A percentile compares a stretch with the other conserved stretches of the same genome.
These are phyloP conservation scores for Royoungia palumana DNA, from an alignment of 768 basidiomycete species.

Conservation along the genomic window DNA sequence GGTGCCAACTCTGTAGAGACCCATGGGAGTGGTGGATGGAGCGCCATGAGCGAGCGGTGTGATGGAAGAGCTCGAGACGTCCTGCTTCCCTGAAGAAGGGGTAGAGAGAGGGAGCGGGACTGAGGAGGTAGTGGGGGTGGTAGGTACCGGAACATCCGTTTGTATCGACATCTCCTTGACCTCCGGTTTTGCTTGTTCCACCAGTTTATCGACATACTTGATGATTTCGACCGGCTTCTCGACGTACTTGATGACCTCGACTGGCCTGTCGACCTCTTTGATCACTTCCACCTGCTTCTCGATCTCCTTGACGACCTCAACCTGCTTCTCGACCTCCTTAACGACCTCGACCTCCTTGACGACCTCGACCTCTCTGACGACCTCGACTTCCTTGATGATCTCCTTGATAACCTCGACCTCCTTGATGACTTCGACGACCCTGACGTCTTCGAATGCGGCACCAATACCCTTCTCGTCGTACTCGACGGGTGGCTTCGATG, in stretches of 20 bases:
- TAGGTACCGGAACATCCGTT: constrained; percentile 54
- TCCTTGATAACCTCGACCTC: constrained; percentile 30
- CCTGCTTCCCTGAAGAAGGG: constrained; percentile 21
- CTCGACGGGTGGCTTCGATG: constrained; percentile 26
- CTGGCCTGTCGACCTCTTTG: constrained; percentile 30
- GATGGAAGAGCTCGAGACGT: constrained; percentile 29
- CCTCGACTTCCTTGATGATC: constrained; percentile 23
- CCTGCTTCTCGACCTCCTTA: constrained; percentile 19
- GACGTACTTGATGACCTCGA: constrained; percentile 35
- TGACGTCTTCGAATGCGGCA: constrained; percentile 30
- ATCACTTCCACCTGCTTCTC: constrained; percentile 20
- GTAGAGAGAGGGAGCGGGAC: constrained; percentile 25
- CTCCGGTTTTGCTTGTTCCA: constrained; percentile 54
- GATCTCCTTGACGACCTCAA: constrained; percentile 26
- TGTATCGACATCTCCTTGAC: constrained; percentile 74
- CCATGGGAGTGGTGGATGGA: constrained; percentile 31
- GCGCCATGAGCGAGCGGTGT: constrained; percentile 35
- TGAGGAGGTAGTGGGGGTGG: constrained; percentile 32
- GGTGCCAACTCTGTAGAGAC: constrained; percentile 57
- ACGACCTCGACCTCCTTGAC: constrained; percentile 28
- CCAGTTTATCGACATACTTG: constrained; percentile 35
- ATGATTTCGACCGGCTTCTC: constrained; percentile 28
- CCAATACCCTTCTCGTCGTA: constrained; percentile 52
- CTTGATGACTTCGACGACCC: constrained; percentile 29
- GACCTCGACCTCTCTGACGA: constrained; percentile 34